Conservation (phyloP, 83 land plant genomes). For the Diphasiastrum complanatum region DNA sequence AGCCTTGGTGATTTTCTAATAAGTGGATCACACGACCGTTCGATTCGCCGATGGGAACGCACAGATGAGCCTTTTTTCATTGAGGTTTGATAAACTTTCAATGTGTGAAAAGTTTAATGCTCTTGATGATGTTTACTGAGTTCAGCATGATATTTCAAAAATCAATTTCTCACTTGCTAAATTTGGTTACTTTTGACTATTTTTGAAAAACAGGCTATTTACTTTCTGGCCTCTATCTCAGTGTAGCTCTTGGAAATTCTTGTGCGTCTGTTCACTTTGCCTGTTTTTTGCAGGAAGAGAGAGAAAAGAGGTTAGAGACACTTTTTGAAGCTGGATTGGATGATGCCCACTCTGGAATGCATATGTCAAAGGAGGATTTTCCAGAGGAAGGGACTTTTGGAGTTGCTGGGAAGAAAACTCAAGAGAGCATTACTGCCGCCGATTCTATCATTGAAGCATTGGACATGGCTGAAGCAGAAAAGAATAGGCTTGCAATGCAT, state of each 20-base stretch:
- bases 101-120: neutral
- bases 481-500: conserved; percentile 52
- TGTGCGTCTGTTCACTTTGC: neutral
- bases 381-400: conserved; percentile 88
- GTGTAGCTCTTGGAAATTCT: too few relatives aligned
- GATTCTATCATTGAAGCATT: conserved; percentile 85
- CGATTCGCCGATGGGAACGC: conserved; percentile 98
- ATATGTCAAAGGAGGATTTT: conserved; percentile 55
- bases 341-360: conserved; percentile 36
- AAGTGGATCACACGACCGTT: conserved; percentile 95
- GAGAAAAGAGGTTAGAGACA: conserved; percentile 86
- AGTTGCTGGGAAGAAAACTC: conserved; percentile 81
- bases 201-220: too few relatives aligned
- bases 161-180: too few relatives aligned
- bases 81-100: conserved; percentile 51
- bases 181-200: too few relatives aligned
- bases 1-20: conserved; percentile 83
- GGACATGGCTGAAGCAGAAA: conserved; percentile 79
- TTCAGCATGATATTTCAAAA: neutral
- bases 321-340: conserved; percentile 82
- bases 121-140: too few relatives aligned
- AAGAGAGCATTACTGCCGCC: conserved; percentile 72
- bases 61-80: conserved; percentile 95
- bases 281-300: conserved; percentile 70
- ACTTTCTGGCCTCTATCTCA: too few relatives aligned